Base-by-base conservation (phyloP, 768 basidiomycete species). In the Rhizopogon rudus region DNA sequence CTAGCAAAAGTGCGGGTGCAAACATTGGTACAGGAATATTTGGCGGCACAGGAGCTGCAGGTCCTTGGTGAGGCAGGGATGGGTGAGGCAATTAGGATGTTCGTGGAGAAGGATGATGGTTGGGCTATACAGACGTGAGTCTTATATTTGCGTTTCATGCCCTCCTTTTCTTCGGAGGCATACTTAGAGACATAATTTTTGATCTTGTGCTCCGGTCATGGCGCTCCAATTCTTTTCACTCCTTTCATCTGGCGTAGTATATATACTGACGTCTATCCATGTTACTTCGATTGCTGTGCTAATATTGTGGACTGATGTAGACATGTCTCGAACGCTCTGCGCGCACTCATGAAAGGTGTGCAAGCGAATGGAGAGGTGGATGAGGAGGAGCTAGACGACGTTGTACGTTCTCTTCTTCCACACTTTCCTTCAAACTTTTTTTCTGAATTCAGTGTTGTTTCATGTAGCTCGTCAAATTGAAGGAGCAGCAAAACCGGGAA, bases 71-170 rank as follows among this genome's bases (percentile, higher is more conserved):
- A 97, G 72, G 77, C 79, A 41, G 93, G 88, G 25, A 91, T 99
- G 88, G 87, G 86, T 40, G 91, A 94, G 67, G 97, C 97, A 6
- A 94, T 99, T 51, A 87, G 91, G 75, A 80, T 87, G 71, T 98
- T 91, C 71, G 95, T 99, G 56, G 95, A 98, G 70, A 99, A 99
- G 77, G 96, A 98, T 65, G 94, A 97, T 69, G 85, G 83, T 29
- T 90, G 94, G 74, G 93, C 96, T 8, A 96, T 99, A 65, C 82
- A 86, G 60, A 81, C 76, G 93, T 94, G 60, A 60, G 88, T 81
- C 4, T 13, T n/a, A 35, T 25, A 1, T 25, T 5, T 16, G 31
- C 31, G 31, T 33, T 3, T 22, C 35, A 17, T 50, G 31, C 41
- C 5, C 41, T 40, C 31, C 35, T 28, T 28, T 41, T 40, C 28